A percentile compares a stretch with the other conserved stretches of the same genome.
Conservation (phyloP, 2,329 filamentous ascomycete species). For the Beauveria sp. region DNA sequence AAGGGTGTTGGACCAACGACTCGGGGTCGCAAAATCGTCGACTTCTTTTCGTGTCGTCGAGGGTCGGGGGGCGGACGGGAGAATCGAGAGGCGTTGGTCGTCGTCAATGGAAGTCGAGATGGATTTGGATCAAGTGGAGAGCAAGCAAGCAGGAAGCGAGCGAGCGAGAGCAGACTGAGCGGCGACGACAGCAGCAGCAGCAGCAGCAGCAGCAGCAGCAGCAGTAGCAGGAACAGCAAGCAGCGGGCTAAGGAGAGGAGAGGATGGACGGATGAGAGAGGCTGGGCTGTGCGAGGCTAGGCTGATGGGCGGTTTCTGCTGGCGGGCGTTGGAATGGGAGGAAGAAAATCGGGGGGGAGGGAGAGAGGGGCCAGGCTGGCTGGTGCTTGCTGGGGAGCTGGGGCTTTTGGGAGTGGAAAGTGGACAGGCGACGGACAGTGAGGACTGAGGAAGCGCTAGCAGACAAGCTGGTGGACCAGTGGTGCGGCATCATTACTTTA, state of each 20-base stretch:
- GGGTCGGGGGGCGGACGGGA: background rate
- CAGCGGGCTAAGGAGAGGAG: background rate
- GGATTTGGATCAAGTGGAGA: background rate
- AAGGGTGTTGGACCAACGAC: slow-evolving; percentile 11
- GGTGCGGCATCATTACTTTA: too few species aligned
- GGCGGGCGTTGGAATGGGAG: slow-evolving; percentile 1
- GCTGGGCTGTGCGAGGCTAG: background rate
- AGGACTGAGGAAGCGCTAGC: too few species aligned
- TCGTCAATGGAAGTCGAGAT: slow-evolving; percentile 4
- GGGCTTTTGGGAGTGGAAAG: background rate
- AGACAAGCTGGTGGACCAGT: too few species aligned
- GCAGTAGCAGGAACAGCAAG: background rate
- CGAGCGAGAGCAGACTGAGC: background rate
- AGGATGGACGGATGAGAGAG: slow-evolving; percentile 4
- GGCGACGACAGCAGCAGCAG: background rate
- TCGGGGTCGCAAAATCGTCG: background rate
- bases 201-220: background rate
- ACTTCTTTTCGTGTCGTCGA: slow-evolving; percentile 16
- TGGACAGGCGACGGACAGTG: background rate
- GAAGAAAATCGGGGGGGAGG: background rate
- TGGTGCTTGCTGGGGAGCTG: background rate
- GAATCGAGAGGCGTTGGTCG: slow-evolving; percentile 9
- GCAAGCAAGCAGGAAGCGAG: slow-evolving; percentile 1
- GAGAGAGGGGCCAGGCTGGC: background rate
- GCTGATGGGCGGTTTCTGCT: background rate